Percentiles rank a stretch among this genome's conserved stretches.
phyloP scores from a whole-genome alignment of 352 stramenopile species.

The Globisporangium cederbergense region DNA sequence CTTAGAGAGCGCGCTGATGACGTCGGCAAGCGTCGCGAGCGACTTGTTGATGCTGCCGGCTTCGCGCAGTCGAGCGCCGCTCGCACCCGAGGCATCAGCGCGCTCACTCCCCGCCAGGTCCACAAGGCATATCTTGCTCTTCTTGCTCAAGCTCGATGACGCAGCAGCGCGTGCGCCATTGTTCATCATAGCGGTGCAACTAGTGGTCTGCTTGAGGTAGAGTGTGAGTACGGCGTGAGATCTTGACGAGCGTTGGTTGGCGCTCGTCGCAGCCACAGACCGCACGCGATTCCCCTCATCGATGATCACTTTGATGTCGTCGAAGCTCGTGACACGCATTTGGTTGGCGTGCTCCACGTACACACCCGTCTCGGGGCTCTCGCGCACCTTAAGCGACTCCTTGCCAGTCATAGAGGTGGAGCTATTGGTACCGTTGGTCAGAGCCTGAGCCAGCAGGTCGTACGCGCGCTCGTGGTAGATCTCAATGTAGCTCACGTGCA shows the following conservation, averaged over 20 bases:
- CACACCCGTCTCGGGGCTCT: slow-evolving; percentile 64
- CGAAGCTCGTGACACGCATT: slow-evolving; percentile 41
- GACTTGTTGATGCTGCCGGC: slow-evolving; percentile 81
- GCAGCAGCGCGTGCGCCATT: slow-evolving; percentile 5
- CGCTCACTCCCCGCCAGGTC: slow-evolving; percentile 72
- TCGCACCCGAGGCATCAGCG: slow-evolving; percentile 43
- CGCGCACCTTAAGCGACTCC: slow-evolving; percentile 65
- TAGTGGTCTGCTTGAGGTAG: slow-evolving; percentile 38
- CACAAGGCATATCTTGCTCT: slow-evolving; percentile 71
- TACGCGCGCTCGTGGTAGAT: slow-evolving; percentile 80
- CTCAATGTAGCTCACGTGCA: slow-evolving; percentile 80
- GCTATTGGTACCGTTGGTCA: neutral
- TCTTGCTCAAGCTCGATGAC: slow-evolving; percentile 16
- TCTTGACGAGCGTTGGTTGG: slow-evolving; percentile 43
- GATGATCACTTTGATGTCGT: slow-evolving; percentile 52
- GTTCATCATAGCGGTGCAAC: neutral
- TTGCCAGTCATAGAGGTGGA: slow-evolving; percentile 19
- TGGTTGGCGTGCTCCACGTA: slow-evolving; percentile 61
- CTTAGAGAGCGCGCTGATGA: slow-evolving; percentile 72
- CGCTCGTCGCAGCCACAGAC: slow-evolving; percentile 44
- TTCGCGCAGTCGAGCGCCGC: slow-evolving; percentile 57
- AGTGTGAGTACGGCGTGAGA: slow-evolving; percentile 70
- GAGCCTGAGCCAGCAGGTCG: slow-evolving; percentile 42
- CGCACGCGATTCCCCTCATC: slow-evolving; percentile 60
- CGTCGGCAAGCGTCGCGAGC: slow-evolving; percentile 77